Conservation (phyloP, 371 early-diverging fungal genomes). For the Mycotypha africana region DNA sequence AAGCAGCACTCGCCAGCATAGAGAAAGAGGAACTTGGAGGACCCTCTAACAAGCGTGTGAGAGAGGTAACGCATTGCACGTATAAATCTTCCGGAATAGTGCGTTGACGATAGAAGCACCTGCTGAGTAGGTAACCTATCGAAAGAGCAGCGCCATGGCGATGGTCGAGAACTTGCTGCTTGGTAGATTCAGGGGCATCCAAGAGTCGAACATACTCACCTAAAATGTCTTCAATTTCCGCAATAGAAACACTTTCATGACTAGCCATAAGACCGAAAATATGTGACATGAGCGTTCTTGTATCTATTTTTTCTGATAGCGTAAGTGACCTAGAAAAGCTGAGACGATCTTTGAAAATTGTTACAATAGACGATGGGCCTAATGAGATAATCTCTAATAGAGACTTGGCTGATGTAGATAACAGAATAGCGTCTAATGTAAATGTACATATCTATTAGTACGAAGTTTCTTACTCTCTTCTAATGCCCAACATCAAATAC, state of each 20-base stretch:
- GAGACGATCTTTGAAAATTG: constrained; percentile 49
- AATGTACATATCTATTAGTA: neutral
- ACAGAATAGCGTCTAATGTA: constrained; percentile 47
- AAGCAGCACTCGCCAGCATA: constrained; percentile 49
- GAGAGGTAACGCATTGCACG: constrained; percentile 28
- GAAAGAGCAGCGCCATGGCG: constrained; percentile 68
- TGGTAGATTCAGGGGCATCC: constrained; percentile 21
- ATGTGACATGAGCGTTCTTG: constrained; percentile 62
- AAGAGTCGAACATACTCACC: constrained; percentile 31
- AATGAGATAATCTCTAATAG: constrained; percentile 72
- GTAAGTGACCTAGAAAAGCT: constrained; percentile 63
- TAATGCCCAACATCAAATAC: no score
- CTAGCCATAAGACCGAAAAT: constrained; percentile 74
- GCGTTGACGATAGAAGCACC: constrained; percentile 58
- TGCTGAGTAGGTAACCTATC: constrained; percentile 63
- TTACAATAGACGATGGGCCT: constrained; percentile 59
- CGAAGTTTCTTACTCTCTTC: no score
- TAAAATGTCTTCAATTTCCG: constrained; percentile 38
- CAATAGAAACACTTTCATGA: constrained; percentile 26
- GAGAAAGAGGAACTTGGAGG: constrained; percentile 35
- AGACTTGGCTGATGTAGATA: constrained; percentile 61
- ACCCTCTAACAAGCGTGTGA: constrained; percentile 42
- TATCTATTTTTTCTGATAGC: constrained; percentile 57
- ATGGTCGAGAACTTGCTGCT: constrained; percentile 36
- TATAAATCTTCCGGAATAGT: constrained; percentile 26